Conservation (phyloP, 2,329 filamentous ascomycete species). For the Camillea tinctor region DNA sequence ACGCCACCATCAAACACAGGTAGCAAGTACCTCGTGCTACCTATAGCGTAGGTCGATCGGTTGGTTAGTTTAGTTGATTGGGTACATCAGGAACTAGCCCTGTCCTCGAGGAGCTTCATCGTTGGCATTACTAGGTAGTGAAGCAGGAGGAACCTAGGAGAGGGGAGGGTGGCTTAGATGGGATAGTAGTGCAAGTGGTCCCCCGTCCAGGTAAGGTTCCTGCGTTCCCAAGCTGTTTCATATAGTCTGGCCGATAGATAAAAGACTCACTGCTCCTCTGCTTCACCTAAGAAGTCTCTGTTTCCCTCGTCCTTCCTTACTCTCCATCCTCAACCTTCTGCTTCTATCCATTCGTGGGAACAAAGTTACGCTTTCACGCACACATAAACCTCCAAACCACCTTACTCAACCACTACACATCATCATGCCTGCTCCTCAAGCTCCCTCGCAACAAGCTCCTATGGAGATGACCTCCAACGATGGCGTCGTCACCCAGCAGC, state of each 20-base stretch:
- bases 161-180: background rate
- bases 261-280: background rate
- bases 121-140: background rate
- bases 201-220: background rate
- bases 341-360: background rate
- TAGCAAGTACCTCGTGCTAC: too few relatives aligned
- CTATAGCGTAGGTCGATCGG: background rate
- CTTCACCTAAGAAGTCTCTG: background rate
- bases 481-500: constrained; percentile 42
- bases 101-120: background rate
- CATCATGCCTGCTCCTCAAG: constrained; percentile 42
- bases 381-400: background rate
- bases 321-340: background rate
- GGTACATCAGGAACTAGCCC: background rate
- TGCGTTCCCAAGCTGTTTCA: background rate
- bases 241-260: background rate
- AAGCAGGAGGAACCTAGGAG: background rate
- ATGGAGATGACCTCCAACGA: constrained; percentile 38
- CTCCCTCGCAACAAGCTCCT: constrained; percentile 43
- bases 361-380: background rate
- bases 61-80: background rate
- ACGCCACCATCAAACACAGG: too few relatives aligned
- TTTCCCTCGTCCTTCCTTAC: background rate
- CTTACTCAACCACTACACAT: constrained; percentile 1
- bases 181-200: too few relatives aligned